A percentile compares a stretch with the other conserved stretches of the same genome.
Evolutionary conservation across 306 rosid species (phyloP).

Genomic region (Ochetophila trinervis): DNA sequence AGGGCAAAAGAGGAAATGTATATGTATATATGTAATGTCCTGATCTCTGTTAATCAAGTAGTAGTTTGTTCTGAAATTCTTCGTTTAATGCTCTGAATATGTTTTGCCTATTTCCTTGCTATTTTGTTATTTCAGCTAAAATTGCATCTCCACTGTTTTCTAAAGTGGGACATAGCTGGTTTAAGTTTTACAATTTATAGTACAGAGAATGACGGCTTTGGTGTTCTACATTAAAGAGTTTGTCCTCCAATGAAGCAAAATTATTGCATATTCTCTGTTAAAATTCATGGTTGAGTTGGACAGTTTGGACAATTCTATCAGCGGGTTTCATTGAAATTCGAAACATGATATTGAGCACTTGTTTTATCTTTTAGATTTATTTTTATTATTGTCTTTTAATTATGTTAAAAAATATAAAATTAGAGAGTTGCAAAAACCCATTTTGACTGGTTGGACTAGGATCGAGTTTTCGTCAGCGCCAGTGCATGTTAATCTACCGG

Average conservation of each 20-base stretch:
- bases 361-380: not conserved
- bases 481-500: constrained; percentile 14
- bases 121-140: not conserved
- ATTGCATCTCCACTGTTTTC: too few relatives aligned
- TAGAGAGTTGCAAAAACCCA: not conserved
- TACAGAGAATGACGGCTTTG: too few relatives aligned
- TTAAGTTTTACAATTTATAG: too few relatives aligned
- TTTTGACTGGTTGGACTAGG: constrained; percentile 7
- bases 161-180: not conserved
- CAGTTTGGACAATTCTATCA: too few relatives aligned
- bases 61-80: constrained; percentile 37
- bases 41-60: constrained; percentile 20
- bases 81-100: constrained; percentile 29
- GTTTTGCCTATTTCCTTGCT: constrained; percentile 7
- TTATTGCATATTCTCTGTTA: too few relatives aligned
- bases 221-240: too few relatives aligned
- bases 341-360: too few relatives aligned
- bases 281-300: not conserved
- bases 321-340: too few relatives aligned
- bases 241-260: too few relatives aligned
- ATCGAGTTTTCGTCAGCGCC: constrained; percentile 6
- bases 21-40: constrained; percentile 70
- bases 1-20: constrained; percentile 54
- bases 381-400: not conserved
- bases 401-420: not conserved